Conservation (phyloP, 139 green algal species). For the Coccomyxa sp. region DNA sequence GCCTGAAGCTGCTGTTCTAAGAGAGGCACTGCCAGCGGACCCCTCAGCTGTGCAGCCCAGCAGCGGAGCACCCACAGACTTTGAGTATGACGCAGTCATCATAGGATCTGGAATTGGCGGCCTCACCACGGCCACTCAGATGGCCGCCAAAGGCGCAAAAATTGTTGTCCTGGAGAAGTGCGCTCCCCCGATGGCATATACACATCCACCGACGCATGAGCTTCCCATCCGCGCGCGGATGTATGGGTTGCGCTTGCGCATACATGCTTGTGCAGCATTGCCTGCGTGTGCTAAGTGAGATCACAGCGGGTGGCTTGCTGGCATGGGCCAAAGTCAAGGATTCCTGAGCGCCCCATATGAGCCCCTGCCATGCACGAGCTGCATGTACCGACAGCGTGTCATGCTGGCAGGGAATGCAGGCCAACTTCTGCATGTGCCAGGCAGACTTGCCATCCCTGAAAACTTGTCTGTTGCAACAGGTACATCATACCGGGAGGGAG, state of each 20-base stretch:
- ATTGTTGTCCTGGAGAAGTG: constrained; percentile 85
- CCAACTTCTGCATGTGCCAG: not conserved
- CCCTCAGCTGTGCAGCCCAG: not conserved
- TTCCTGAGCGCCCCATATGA: no score
- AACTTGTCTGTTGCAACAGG: constrained; percentile 28
- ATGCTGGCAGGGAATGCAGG: not conserved
- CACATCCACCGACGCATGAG: no score
- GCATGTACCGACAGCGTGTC: no score
- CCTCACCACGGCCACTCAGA: constrained; percentile 76
- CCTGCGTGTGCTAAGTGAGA: no score
- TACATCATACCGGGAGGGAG: constrained; percentile 91
- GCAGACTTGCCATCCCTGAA: constrained; percentile 1
- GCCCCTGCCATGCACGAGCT: no score
- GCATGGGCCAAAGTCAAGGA: no score
- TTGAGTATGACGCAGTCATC: constrained; percentile 86
- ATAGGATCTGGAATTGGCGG: constrained; percentile 91
- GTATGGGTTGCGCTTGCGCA: no score
- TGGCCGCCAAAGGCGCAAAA: constrained; percentile 72
- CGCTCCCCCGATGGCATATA: no score
- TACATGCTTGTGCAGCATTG: no score
- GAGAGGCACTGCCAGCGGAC: not conserved
- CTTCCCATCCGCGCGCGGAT: no score
- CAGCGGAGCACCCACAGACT: constrained; percentile 20
- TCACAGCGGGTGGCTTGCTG: no score
- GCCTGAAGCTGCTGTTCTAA: not conserved